Percentiles rank a stretch among this genome's conserved stretches.
phyloP scores from a whole-genome alignment of 495 filamentous ascomycete genomes.

The Podospora bellae-mahoneyi region DNA sequence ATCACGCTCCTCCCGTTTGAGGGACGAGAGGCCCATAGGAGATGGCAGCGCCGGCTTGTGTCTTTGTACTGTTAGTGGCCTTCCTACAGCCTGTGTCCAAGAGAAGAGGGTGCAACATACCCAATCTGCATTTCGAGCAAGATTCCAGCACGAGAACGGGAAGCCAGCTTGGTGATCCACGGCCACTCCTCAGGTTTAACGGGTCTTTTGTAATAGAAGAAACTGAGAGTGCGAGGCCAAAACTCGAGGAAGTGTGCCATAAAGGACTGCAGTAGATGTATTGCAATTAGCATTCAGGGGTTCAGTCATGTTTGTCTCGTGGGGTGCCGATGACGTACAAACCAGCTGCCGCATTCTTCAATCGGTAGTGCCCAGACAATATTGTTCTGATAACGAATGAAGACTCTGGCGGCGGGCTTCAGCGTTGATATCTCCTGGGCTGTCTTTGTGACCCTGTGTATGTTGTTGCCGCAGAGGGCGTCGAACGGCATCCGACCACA shows the following conservation, averaged over 20 bases:
- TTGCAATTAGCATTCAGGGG: not conserved
- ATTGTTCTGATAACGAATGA: constrained; percentile 11
- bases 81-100: not conserved
- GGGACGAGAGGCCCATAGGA: not conserved
- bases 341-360: constrained; percentile 36
- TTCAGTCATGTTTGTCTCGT: no score
- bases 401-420: constrained; percentile 4
- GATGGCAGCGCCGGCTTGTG: not conserved
- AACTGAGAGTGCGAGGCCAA: constrained; percentile 29
- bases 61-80: not conserved
- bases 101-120: constrained; percentile 2
- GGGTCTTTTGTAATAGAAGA: constrained; percentile 23
- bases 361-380: constrained; percentile 24
- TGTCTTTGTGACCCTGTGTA: constrained; percentile 12
- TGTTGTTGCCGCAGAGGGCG: constrained; percentile 17
- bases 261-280: constrained; percentile 22
- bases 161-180: constrained; percentile 26
- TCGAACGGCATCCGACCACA: constrained; percentile 27
- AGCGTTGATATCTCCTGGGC: not conserved
- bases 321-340: constrained; percentile 25
- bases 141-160: constrained; percentile 8
- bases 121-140: constrained; percentile 16
- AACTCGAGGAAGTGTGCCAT: constrained; percentile 37
- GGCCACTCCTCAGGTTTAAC: constrained; percentile 32
- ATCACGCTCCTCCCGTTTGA: not conserved